These are phyloP conservation scores for Porphyrellus cyaneotinctus DNA, from an alignment of 768 basidiomycete genomes.

Conservation along the genomic window DNA sequence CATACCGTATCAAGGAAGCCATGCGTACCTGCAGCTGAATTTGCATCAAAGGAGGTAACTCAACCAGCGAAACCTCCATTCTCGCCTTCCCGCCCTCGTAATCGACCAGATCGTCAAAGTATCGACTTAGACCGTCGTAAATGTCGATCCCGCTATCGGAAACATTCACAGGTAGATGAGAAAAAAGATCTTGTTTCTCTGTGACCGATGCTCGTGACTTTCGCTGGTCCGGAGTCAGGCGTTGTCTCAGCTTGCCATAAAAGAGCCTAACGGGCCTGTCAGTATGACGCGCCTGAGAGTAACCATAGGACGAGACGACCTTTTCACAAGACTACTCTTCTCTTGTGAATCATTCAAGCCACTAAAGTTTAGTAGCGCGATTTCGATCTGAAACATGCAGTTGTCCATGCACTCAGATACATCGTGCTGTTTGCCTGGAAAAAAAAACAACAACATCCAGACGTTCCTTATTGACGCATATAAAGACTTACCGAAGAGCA, in stretches of 20 bases:
- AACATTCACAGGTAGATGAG: slow-evolving; percentile 91
- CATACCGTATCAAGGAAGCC: not conserved
- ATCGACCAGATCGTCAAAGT: slow-evolving; percentile 87
- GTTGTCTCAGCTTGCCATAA: slow-evolving; percentile 82
- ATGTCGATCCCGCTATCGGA: slow-evolving; percentile 85
- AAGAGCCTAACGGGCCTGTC: slow-evolving; percentile 54
- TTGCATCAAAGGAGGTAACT: slow-evolving; percentile 87
- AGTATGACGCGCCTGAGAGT: not conserved
- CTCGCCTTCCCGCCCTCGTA: slow-evolving; percentile 82
- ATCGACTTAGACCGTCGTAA: slow-evolving; percentile 88
- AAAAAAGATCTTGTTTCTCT: slow-evolving; percentile 90
- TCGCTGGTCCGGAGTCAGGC: slow-evolving; percentile 37
- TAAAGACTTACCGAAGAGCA: slow-evolving; percentile 78
- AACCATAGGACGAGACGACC: slow-evolving; percentile 39
- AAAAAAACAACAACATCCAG: slow-evolving; percentile 3
- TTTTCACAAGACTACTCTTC: slow-evolving; percentile 80
- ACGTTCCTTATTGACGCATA: not conserved
- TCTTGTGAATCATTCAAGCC: slow-evolving; percentile 36
- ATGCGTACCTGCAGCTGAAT: slow-evolving; percentile 85
- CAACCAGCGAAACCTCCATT: slow-evolving; percentile 83
- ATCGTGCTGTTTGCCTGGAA: slow-evolving; percentile 88
- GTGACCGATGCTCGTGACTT: slow-evolving; percentile 56
- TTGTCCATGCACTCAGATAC: slow-evolving; percentile 99
- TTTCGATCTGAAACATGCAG: slow-evolving; percentile 98
- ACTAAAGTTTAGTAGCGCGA: slow-evolving; percentile 77